Evolutionary conservation across 2,329 filamentous ascomycete species (phyloP).

Genomic region (Colletotrichum sp.): DNA sequence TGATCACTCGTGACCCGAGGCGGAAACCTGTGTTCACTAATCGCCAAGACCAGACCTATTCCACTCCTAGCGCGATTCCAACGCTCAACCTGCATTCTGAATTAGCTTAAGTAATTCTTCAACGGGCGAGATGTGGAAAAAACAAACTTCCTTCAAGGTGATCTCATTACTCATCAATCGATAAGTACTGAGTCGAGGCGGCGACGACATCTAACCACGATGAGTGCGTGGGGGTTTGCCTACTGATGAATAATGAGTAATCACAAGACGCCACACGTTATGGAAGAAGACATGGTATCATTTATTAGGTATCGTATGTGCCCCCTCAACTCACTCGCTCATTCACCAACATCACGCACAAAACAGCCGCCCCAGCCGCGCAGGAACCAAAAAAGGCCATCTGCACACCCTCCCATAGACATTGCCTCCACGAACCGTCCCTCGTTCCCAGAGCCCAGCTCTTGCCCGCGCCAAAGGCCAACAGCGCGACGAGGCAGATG

Average conservation of each 20-base stretch:
- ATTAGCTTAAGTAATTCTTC: not conserved
- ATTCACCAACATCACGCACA: not conserved
- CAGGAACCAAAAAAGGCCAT: not conserved
- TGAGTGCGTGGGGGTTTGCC: accelerated
- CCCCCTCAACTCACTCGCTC: not conserved
- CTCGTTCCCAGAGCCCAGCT: conserved; percentile 40
- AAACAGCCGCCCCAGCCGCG: not conserved
- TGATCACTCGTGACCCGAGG: not conserved
- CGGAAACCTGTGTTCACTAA: not conserved
- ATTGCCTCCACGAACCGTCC: conserved; percentile 6
- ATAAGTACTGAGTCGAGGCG: not conserved
- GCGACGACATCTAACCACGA: not conserved
- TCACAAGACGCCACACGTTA: not conserved
- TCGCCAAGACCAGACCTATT: not conserved
- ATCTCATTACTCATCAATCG: not conserved
- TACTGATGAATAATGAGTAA: not conserved
- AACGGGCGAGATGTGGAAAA: not conserved
- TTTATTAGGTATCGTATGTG: not conserved
- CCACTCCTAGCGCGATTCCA: not conserved
- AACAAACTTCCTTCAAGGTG: not conserved
- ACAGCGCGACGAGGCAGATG: conserved; percentile 59
- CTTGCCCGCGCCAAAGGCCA: conserved; percentile 63
- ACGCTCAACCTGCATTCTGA: not conserved
- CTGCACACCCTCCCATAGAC: not conserved
- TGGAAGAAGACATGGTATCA: not conserved